Base-by-base conservation (phyloP, 2,329 filamentous ascomycete genomes). In the Pseudofabraea citricarpa region DNA sequence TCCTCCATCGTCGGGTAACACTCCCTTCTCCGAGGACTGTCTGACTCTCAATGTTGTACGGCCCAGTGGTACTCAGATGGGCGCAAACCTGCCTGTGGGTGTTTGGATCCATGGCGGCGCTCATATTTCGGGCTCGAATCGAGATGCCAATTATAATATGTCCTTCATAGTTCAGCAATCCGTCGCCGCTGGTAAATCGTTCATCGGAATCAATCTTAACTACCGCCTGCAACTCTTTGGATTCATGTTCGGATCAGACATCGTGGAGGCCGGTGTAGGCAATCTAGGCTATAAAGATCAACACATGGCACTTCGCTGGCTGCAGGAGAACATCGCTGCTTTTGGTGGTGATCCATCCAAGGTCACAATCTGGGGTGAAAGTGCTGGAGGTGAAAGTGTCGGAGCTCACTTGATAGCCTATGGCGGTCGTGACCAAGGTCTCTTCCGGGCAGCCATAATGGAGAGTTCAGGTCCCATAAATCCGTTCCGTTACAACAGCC, bases 51-150 rank as follows among this genome's bases (percentile, higher is more conserved):
- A 77, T 49, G 65, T 79, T 8, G 61, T 79, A 20, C 67, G 74
- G 20, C 72, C 72, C 0, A 56, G 67, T 29, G 68, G 71, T 3
- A 54, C 60, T 47, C 51, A 55, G 19, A 64, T 51, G 51, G 47
- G 48, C 47, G 40, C 50, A 43, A 41, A 67, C 56, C 24, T 64
- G 74, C 15, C 77, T 68, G 70, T 80, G 6, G 67, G 63, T 7
- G 67, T 79, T 0, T 80, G 75, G 74, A 77, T 80, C 32, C 69
- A 79, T 49, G 61, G 69, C 39, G 69, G 69, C 27, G 68, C 66
- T 12, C 69, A 67, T 24, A 61, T 53, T 31, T 54, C 65, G 53
- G 73, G 73, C 3, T 64, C 65, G 19, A 65, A 62, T 6, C 48
- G 55, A 10, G 69, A 74, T 43, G 57, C 67, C 12, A 65, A 75